Evolutionary conservation across 2,329 filamentous ascomycete genomes (phyloP).

Genomic region (Fusarium avenaceum): DNA sequence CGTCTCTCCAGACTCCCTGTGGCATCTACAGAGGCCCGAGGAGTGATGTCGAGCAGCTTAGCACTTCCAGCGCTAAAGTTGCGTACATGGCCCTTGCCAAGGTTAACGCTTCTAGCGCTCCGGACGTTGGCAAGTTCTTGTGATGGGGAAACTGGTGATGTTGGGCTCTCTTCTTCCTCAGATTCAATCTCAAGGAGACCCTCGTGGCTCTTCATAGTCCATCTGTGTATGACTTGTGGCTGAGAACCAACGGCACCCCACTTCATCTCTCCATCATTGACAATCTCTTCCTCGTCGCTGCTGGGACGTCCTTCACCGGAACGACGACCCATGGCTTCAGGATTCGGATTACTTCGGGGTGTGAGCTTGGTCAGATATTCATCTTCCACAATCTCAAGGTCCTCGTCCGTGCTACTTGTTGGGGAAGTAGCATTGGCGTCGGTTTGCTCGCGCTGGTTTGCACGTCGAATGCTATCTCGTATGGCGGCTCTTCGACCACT

Average conservation of each 20-base stretch:
- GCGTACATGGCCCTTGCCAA: conserved; percentile 74
- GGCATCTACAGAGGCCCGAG: conserved; percentile 66
- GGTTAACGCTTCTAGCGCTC: conserved; percentile 78
- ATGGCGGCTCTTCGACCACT: conserved; percentile 64
- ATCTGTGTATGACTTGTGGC: conserved; percentile 72
- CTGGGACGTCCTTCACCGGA: conserved; percentile 67
- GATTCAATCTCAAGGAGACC: conserved; percentile 62
- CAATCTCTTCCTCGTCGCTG: conserved; percentile 69
- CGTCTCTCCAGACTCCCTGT: conserved; percentile 55
- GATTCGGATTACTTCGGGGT: conserved; percentile 46
- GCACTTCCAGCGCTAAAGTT: conserved; percentile 85
- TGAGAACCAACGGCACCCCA: conserved; percentile 66
- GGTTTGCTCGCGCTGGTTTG: conserved; percentile 49
- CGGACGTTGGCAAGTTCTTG: conserved; percentile 61
- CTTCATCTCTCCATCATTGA: conserved; percentile 59
- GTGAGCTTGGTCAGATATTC: conserved; percentile 75
- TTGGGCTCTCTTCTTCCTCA: conserved; percentile 52
- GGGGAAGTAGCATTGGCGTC: conserved; percentile 57
- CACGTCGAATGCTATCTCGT: conserved; percentile 56
- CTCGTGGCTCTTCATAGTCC: conserved; percentile 65
- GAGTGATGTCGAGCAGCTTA: conserved; percentile 76
- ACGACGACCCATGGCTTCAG: conserved; percentile 55
- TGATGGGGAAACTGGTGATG: conserved; percentile 49
- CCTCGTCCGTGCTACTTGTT: conserved; percentile 70
- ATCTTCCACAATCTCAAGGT: conserved; percentile 73